phyloP scores from a whole-genome alignment of 129 eudicot species.

The Chrysanthemum makinoi region DNA sequence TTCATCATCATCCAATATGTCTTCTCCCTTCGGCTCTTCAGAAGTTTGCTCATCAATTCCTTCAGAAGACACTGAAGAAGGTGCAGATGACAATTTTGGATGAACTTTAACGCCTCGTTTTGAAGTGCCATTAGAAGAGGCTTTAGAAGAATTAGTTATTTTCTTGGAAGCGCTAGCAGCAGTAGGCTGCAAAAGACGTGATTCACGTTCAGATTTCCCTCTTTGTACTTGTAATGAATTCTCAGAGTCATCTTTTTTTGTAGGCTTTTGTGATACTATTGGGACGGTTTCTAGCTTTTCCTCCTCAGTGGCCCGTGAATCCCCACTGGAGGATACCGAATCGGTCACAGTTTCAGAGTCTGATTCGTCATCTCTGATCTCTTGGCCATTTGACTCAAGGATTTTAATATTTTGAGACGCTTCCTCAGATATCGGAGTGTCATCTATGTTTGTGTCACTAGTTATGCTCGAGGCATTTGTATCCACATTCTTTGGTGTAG shows the following conservation, averaged over 20 bases:
- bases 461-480: constrained; percentile 21
- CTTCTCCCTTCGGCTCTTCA: constrained; percentile 44
- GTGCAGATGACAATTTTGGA: constrained; percentile 64
- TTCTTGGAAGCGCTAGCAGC: constrained; percentile 40
- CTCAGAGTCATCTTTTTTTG: constrained; percentile 35
- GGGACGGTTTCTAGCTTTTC: constrained; percentile 52
- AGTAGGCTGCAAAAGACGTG: constrained; percentile 16
- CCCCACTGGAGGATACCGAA: constrained; percentile 79
- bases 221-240: constrained; percentile 29
- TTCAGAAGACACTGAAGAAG: constrained; percentile 70
- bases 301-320: constrained; percentile 63
- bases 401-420: constrained; percentile 19
- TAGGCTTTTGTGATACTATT: constrained; percentile 32
- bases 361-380: constrained; percentile 52
- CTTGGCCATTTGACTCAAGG: constrained; percentile 16
- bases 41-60: constrained; percentile 41
- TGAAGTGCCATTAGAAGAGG: constrained; percentile 26
- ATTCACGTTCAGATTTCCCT: constrained; percentile 31
- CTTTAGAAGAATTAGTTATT: constrained; percentile 34
- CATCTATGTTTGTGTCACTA: no score
- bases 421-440: not conserved
- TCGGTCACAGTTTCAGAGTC: constrained; percentile 76
- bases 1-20: constrained; percentile 52
- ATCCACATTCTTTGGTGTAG: constrained; percentile 39
- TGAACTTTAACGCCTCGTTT: constrained; percentile 48